phyloP scores from a whole-genome alignment of 2,329 filamentous ascomycete genomes.

The Trichoderma polysporum region DNA sequence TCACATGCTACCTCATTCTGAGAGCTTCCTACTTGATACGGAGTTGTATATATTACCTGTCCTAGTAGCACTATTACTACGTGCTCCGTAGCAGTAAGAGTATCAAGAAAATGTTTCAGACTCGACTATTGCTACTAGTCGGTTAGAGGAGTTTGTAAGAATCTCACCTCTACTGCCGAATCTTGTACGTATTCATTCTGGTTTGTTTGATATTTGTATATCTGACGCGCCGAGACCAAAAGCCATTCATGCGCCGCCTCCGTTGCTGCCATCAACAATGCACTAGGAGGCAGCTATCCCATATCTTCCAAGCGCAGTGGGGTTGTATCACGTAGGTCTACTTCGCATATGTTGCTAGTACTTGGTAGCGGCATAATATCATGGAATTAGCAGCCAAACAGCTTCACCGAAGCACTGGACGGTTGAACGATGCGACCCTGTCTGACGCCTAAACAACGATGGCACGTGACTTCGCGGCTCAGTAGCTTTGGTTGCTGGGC shows the following conservation, averaged over 20 bases:
- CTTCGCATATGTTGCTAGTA: neutral
- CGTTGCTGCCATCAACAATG: neutral
- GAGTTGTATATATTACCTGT: too few relatives aligned
- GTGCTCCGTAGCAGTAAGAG: too few relatives aligned
- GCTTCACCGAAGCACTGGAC: neutral
- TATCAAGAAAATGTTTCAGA: neutral
- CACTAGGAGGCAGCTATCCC: neutral
- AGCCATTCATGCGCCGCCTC: neutral
- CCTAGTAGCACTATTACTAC: too few relatives aligned
- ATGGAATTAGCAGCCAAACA: neutral
- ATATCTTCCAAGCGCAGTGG: neutral
- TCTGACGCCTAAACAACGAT: neutral
- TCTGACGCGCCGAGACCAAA: neutral
- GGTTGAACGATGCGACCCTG: neutral
- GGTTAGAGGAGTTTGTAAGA: neutral
- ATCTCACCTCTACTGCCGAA: neutral
- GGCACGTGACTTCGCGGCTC: slow-evolving; percentile 26
- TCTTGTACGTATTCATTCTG: neutral
- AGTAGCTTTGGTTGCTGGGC: slow-evolving; percentile 22
- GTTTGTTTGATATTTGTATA: neutral
- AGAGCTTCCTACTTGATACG: neutral
- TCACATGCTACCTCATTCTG: neutral
- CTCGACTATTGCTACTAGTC: neutral
- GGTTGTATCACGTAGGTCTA: neutral
- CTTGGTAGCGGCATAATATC: neutral